Percentiles rank a stretch among this genome's conserved stretches.
These are phyloP conservation scores for Kodamaea neixiangensis DNA, from an alignment of 805 yeast genomes.

Conservation along the genomic window DNA sequence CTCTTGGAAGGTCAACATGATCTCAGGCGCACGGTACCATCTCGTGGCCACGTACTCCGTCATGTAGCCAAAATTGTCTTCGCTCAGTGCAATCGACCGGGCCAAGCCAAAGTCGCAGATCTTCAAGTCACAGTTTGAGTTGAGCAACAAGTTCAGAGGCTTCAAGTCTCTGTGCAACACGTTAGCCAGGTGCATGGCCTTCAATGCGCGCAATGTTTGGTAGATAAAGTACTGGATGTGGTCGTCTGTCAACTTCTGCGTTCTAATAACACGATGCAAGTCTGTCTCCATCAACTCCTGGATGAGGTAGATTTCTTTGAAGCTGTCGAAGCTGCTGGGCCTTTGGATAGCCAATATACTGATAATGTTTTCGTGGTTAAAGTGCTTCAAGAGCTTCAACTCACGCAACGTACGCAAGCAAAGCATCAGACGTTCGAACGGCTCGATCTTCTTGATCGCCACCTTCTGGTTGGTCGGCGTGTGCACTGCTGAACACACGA, in stretches of 20 bases:
- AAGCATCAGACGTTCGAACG: conserved; percentile 86
- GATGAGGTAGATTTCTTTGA: conserved; percentile 84
- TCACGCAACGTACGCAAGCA: conserved; percentile 89
- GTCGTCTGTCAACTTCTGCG: conserved; percentile 85
- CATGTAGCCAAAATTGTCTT: conserved; percentile 77
- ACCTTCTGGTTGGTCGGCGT: conserved; percentile 83
- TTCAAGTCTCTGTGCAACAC: conserved; percentile 92
- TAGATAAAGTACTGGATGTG: conserved; percentile 93
- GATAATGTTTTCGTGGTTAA: conserved; percentile 91
- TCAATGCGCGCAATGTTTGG: conserved; percentile 86
- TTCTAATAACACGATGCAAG: conserved; percentile 74
- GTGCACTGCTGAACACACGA: conserved; percentile 88
- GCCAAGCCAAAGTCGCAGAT: conserved; percentile 95
- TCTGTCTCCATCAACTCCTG: conserved; percentile 91
- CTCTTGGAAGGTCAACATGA: conserved; percentile 91
- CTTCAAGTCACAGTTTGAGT: conserved; percentile 91
- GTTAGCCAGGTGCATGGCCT: conserved; percentile 90
- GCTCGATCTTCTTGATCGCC: conserved; percentile 94
- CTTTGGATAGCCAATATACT: conserved; percentile 86
- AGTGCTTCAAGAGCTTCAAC: conserved; percentile 82
- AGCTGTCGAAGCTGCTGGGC: conserved; percentile 72
- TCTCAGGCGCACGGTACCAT: conserved; percentile 98
- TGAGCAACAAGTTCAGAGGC: conserved; percentile 82
- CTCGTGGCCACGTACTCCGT: conserved; percentile 97
- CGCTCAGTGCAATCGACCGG: conserved; percentile 58